Conservation (phyloP, 441 rosid species). For the Dalechampia spathulata region DNA sequence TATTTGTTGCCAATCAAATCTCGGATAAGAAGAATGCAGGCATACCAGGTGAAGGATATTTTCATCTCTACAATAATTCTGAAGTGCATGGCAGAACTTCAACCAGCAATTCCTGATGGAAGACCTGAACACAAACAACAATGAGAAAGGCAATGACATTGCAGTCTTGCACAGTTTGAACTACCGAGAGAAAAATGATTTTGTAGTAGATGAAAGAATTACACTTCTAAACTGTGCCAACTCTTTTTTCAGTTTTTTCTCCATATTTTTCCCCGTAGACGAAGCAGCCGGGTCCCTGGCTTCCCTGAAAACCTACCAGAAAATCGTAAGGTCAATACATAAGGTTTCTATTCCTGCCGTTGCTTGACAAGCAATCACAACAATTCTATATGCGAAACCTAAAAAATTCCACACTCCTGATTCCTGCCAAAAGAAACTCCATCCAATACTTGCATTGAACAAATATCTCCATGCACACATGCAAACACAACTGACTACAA, state of each 20-base stretch:
- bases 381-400: too few species aligned
- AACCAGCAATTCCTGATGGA: slow-evolving; percentile 25
- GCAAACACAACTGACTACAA: too few species aligned
- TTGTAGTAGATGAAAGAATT: slow-evolving; percentile 5
- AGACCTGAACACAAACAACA: slow-evolving; percentile 27
- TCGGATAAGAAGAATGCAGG: neutral
- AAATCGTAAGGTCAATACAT: neutral
- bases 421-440: neutral
- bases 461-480: too few species aligned
- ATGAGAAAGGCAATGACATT: slow-evolving; percentile 2
- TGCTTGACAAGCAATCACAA: too few species aligned
- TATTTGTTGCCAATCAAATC: neutral
- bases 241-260: slow-evolving; percentile 30
- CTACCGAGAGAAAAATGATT: neutral
- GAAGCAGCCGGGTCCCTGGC: slow-evolving; percentile 10
- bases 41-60: neutral
- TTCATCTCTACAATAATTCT: neutral
- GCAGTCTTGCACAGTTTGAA: neutral
- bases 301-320: slow-evolving; percentile 35
- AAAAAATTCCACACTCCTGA: too few species aligned
- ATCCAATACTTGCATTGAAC: neutral
- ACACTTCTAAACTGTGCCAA: slow-evolving; percentile 40
- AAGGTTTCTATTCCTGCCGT: neutral
- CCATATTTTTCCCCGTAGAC: slow-evolving; percentile 16
- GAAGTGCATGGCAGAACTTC: slow-evolving; percentile 6